Conservation (phyloP, 106 monocot genomes). For the Phalaenopsis equestris region DNA sequence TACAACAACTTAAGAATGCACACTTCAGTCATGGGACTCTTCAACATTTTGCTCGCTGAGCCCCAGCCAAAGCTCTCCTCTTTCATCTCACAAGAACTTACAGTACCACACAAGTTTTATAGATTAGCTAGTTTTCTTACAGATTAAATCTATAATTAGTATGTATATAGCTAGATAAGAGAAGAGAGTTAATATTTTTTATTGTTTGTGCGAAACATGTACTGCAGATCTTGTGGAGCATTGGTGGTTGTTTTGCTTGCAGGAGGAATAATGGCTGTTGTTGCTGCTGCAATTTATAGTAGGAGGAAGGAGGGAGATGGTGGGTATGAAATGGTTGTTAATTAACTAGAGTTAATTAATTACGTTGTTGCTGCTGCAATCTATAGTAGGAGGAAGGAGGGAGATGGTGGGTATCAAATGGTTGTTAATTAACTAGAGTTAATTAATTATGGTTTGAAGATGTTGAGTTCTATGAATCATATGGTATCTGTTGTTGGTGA, state of each 20-base stretch:
- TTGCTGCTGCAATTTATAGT: background rate
- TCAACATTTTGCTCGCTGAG: conserved; percentile 44
- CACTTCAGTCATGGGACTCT: conserved; percentile 53
- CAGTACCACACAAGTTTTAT: background rate
- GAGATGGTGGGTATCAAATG: background rate
- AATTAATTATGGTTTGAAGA: background rate
- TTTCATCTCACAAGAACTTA: background rate
- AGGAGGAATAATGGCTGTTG: background rate
- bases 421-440: background rate
- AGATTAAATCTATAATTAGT: too few species aligned
- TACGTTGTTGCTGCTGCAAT: conserved; percentile 1
- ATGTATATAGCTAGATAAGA: background rate
- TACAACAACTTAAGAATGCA: conserved; percentile 40
- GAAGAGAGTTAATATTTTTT: background rate
- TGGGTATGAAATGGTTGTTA: background rate
- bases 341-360: too few species aligned
- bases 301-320: background rate
- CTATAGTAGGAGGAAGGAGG: background rate
- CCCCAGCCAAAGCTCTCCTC: background rate
- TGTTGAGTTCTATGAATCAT: background rate
- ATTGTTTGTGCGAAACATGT: conserved; percentile 1
- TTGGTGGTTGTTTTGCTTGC: background rate
- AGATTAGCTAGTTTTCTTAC: too few species aligned
- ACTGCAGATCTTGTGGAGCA: background rate
- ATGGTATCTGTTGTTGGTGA: background rate